phyloP scores from a whole-genome alignment of 352 stramenopile genomes.

The Globisporangium camurandrum region DNA sequence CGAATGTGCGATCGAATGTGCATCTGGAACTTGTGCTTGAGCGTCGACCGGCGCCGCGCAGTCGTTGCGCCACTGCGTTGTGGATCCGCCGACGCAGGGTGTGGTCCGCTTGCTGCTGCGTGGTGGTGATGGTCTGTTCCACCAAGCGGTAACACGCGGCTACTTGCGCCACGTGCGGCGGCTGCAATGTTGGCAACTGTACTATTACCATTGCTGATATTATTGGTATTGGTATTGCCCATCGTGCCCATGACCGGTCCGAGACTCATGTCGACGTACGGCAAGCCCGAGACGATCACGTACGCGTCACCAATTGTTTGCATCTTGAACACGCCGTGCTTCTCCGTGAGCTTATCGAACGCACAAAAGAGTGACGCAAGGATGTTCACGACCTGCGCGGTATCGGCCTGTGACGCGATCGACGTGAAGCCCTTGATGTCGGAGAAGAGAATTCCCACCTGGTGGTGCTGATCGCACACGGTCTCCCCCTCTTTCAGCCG shows the following conservation, averaged over 20 bases:
- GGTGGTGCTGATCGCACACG: constrained; percentile 80
- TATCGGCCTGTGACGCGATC: constrained; percentile 78
- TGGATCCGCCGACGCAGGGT: constrained; percentile 11
- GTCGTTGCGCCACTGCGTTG: constrained; percentile 5
- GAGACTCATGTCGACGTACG: constrained; percentile 83
- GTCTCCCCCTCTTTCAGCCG: constrained; percentile 78
- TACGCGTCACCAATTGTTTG: constrained; percentile 92
- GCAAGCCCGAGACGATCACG: constrained; percentile 82
- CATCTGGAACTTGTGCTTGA: constrained; percentile 82
- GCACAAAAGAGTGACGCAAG: constrained; percentile 88
- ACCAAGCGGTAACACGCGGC: constrained; percentile 43
- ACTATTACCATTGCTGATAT: no score
- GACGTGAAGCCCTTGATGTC: constrained; percentile 91
- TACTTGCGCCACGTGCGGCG: constrained; percentile 19
- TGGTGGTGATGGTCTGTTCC: constrained; percentile 14
- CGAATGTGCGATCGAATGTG: constrained; percentile 75
- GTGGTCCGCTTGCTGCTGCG: neutral
- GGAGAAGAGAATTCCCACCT: constrained; percentile 86
- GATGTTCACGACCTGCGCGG: constrained; percentile 86
- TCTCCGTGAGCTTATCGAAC: constrained; percentile 89
- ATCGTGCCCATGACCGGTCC: constrained; percentile 30
- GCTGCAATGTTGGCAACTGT: constrained; percentile 9
- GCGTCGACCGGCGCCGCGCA: constrained; percentile 38
- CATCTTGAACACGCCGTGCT: constrained; percentile 92
- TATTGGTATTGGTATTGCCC: no score